Conservation (phyloP, 139 green algal genomes). For the Zygnema circumcarinatum region DNA sequence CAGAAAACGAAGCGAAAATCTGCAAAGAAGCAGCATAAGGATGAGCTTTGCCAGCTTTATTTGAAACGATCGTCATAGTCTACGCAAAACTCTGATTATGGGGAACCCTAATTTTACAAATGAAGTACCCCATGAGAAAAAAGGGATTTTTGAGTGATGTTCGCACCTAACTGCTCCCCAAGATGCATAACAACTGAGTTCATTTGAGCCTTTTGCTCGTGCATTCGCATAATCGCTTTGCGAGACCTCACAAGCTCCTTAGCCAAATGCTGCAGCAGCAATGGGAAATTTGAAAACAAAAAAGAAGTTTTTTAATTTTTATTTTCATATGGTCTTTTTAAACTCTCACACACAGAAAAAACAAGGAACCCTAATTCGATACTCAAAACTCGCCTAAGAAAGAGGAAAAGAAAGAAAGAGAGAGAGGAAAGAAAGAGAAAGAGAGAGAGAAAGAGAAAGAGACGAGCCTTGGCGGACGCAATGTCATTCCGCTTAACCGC, state of each 20-base stretch:
- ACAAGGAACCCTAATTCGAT: no score
- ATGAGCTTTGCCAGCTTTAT: no score
- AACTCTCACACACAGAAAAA: neutral
- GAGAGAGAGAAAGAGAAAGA: slow-evolving; percentile 9
- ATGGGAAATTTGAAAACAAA: neutral
- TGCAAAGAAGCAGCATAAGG: no score
- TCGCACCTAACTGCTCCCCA: neutral
- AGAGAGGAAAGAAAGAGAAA: slow-evolving; percentile 8
- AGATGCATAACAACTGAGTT: slow-evolving; percentile 39
- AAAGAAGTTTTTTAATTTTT: neutral
- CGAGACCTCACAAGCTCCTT: slow-evolving; percentile 21
- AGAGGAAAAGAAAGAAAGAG: neutral
- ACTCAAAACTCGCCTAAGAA: no score
- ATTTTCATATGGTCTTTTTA: no score
- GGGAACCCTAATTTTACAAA: no score
- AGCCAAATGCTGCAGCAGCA: slow-evolving; percentile 25
- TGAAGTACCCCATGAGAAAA: no score
- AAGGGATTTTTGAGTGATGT: no score
- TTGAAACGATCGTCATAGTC: no score
- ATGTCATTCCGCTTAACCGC: slow-evolving; percentile 29
- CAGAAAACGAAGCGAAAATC: no score
- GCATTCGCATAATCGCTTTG: slow-evolving; percentile 9
- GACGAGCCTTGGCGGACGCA: neutral
- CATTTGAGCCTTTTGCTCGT: slow-evolving; percentile 33
- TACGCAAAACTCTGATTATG: no score